These are phyloP conservation scores for Jatropha curcas DNA, from an alignment of 345 rosid genomes.

Conservation along the genomic window DNA sequence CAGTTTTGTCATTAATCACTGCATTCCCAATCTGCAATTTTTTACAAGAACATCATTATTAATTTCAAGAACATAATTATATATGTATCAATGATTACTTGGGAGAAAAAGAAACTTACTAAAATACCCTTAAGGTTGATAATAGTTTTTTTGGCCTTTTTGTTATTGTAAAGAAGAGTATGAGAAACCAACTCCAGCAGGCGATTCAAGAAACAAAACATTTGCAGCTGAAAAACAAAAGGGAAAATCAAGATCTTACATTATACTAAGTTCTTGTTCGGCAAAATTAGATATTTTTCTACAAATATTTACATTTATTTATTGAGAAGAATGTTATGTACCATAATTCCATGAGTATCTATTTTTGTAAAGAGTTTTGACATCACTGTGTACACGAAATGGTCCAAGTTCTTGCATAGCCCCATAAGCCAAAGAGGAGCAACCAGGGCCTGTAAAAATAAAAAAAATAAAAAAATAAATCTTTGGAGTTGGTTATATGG, in stretches of 20 bases:
- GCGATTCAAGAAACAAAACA: too few relatives aligned
- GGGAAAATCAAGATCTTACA: too few relatives aligned
- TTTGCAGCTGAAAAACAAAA: too few relatives aligned
- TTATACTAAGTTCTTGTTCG: too few relatives aligned
- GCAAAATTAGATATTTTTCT: not conserved
- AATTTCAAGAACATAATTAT: too few relatives aligned
- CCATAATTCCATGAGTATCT: slow-evolving; percentile 42
- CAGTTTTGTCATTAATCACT: slow-evolving; percentile 74
- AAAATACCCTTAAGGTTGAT: too few relatives aligned
- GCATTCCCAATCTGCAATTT: slow-evolving; percentile 77
- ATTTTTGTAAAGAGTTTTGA: slow-evolving; percentile 40
- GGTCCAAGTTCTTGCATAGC: slow-evolving; percentile 54
- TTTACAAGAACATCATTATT: not conserved
- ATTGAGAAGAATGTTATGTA: not conserved
- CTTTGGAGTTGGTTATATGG: too few relatives aligned
- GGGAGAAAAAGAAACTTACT: too few relatives aligned
- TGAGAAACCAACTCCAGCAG: too few relatives aligned
- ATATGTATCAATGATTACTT: too few relatives aligned
- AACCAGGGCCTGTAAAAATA: slow-evolving; percentile 41
- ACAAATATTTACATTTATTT: not conserved
- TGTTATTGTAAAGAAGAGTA: too few relatives aligned
- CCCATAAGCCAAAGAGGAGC: slow-evolving; percentile 47
- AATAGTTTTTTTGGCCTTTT: too few relatives aligned
- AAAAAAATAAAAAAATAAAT: not conserved
- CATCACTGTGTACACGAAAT: slow-evolving; percentile 41